These are phyloP conservation scores for Lomentospora prolificans DNA, from an alignment of 2,329 filamentous ascomycete genomes.

Conservation along the genomic window DNA sequence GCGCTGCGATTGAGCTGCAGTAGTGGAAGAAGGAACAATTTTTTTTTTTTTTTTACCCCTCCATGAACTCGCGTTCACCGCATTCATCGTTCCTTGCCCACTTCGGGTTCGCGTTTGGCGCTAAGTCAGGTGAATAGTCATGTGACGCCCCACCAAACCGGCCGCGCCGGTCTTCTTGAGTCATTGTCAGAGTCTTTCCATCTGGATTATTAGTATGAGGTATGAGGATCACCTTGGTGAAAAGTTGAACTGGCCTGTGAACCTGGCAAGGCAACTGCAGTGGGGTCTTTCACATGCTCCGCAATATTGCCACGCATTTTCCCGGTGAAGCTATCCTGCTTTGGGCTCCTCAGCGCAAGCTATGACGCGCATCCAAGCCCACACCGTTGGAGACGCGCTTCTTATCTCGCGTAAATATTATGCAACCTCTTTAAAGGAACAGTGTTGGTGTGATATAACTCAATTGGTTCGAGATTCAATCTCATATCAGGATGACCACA, in stretches of 20 bases:
- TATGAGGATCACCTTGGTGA: too few species aligned
- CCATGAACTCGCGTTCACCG: background rate
- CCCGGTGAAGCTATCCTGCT: background rate
- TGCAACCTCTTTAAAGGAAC: background rate
- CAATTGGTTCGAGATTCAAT: too few species aligned
- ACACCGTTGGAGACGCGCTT: background rate
- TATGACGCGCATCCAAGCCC: background rate
- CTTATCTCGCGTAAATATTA: background rate
- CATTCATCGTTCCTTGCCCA: background rate
- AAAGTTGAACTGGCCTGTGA: too few species aligned
- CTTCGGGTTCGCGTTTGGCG: background rate
- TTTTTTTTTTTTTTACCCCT: slow-evolving; percentile 3
- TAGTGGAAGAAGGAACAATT: background rate
- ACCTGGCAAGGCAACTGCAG: too few species aligned
- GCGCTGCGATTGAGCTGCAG: background rate
- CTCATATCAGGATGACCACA: too few species aligned
- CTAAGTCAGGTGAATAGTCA: background rate
- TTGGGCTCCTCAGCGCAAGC: background rate
- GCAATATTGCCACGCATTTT: background rate
- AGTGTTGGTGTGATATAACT: too few species aligned
- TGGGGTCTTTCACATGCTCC: background rate
- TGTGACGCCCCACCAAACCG: background rate
- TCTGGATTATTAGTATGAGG: too few species aligned
- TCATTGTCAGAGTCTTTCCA: too few species aligned
- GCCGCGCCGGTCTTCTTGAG: too few species aligned